phyloP scores from a whole-genome alignment of 345 rosid species.

The Leavenworthia alabamica region DNA sequence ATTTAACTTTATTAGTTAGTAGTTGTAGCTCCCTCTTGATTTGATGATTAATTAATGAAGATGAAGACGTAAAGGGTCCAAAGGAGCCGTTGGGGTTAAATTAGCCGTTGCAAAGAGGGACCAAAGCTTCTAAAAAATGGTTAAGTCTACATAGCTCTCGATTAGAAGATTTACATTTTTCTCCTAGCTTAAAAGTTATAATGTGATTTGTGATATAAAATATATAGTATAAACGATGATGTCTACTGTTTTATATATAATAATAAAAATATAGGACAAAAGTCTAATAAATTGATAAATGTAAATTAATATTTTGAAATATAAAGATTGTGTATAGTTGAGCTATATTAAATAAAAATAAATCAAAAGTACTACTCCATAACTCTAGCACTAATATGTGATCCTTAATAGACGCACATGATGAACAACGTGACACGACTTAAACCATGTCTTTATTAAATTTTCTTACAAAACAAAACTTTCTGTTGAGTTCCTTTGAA shows the following conservation, averaged over 20 bases:
- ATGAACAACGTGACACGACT: slow-evolving; percentile 7
- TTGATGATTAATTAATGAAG: slow-evolving; percentile 3
- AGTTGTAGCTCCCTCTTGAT: slow-evolving; percentile 4
- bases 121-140: too few relatives aligned
- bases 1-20: slow-evolving; percentile 1
- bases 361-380: neutral
- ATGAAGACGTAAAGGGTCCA: slow-evolving; percentile 11
- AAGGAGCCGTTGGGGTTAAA: slow-evolving; percentile 23
- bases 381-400: neutral
- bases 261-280: too few relatives aligned
- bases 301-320: too few relatives aligned
- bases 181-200: neutral
- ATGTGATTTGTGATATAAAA: neutral
- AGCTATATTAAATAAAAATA: too few relatives aligned
- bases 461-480: neutral
- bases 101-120: slow-evolving; percentile 20
- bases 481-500: neutral
- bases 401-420: neutral
- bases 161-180: neutral
- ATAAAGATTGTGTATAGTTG: too few relatives aligned
- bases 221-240: neutral
- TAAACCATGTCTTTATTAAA: neutral
- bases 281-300: too few relatives aligned
- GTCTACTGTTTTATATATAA: neutral
- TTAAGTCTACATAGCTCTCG: too few relatives aligned